Percentiles rank a stretch among this genome's conserved stretches.
Conservation (phyloP, 2,329 filamentous ascomycete genomes). For the Amylocarpus encephaloides region DNA sequence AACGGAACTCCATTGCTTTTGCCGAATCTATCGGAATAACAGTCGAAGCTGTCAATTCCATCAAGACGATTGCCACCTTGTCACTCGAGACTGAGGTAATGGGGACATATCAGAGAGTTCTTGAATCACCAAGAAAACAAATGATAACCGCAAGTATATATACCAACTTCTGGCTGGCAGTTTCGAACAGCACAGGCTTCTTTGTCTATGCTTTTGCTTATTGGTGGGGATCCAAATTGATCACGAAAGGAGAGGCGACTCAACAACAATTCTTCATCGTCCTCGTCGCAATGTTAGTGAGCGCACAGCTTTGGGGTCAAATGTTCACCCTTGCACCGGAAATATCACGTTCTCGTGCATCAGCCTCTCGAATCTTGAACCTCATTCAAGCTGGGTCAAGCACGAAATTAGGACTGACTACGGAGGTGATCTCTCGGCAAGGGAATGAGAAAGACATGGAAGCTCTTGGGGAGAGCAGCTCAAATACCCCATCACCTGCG, state of each 20-base stretch:
- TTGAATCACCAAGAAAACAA: constrained; percentile 47
- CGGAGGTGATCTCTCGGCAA: too few relatives aligned
- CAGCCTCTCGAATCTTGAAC: constrained; percentile 51
- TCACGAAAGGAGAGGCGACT: constrained; percentile 58
- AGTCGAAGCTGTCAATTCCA: constrained; percentile 60
- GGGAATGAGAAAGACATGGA: constrained; percentile 31
- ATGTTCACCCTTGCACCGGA: constrained; percentile 71
- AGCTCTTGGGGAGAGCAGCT: constrained; percentile 1
- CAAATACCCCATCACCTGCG: constrained; percentile 36
- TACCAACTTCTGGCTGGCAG: constrained; percentile 46
- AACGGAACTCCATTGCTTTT: constrained; percentile 58
- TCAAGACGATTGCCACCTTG: constrained; percentile 53
- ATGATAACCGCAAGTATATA: constrained; percentile 39
- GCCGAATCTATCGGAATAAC: constrained; percentile 49
- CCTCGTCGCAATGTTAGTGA: constrained; percentile 64
- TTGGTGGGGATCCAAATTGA: constrained; percentile 71
- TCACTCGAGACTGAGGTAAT: constrained; percentile 50
- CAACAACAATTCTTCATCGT: constrained; percentile 67
- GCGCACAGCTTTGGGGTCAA: constrained; percentile 66
- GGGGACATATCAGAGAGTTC: constrained; percentile 46
- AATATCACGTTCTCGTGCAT: constrained; percentile 56
- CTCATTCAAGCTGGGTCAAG: constrained; percentile 41
- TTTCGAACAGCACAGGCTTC: constrained; percentile 54
- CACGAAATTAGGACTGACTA: background rate
- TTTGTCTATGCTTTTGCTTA: constrained; percentile 69